Percentiles rank a stretch among this genome's conserved stretches.
These are phyloP conservation scores for Anethum foeniculum DNA, from an alignment of 140 eudicot genomes.

Conservation along the genomic window DNA sequence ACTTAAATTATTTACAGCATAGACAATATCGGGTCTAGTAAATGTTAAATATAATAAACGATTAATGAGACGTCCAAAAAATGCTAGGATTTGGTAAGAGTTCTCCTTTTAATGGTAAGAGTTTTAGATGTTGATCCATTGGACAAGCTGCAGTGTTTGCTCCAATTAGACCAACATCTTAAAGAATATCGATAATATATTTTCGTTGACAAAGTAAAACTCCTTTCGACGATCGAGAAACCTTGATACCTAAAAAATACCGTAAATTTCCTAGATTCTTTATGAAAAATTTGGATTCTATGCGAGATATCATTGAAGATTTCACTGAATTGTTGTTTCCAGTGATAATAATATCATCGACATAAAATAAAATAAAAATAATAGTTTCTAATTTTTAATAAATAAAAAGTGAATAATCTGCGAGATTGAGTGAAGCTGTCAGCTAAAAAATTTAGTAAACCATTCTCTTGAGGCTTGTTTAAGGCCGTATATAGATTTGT, in stretches of 20 bases:
- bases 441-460: no score
- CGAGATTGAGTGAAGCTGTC: no score
- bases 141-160: background rate
- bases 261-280: background rate
- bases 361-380: background rate
- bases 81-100: background rate
- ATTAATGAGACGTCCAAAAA: background rate
- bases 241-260: no score
- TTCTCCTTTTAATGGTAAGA: background rate
- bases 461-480: background rate
- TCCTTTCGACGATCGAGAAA: background rate
- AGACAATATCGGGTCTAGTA: no score
- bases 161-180: background rate
- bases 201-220: background rate
- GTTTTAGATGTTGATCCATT: background rate
- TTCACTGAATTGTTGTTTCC: background rate
- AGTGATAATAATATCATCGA: background rate
- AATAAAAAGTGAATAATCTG: no score
- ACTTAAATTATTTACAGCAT: background rate
- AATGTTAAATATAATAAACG: background rate
- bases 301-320: background rate
- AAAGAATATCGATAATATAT: no score
- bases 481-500: background rate
- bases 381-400: background rate
- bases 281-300: background rate